These are phyloP conservation scores for Talaromyces amestolkiae DNA, from an alignment of 2,329 filamentous ascomycete genomes.

Conservation along the genomic window DNA sequence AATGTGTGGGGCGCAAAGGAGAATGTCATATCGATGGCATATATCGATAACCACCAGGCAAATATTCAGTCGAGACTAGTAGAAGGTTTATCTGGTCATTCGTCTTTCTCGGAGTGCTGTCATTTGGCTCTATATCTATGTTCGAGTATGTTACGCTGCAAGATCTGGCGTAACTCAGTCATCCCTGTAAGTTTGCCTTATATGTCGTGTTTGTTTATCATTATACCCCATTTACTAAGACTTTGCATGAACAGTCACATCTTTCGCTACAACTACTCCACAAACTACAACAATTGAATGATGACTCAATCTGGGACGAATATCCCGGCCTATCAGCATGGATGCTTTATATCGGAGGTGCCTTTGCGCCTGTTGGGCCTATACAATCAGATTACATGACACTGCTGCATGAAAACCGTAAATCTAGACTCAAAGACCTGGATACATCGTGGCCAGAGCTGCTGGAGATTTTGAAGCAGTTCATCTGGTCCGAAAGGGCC, in stretches of 20 bases:
- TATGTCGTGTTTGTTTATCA: constrained; percentile 18
- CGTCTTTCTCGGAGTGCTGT: constrained; percentile 34
- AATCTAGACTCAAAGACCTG: constrained; percentile 20
- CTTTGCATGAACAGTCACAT: constrained; percentile 4
- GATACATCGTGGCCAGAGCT: constrained; percentile 35
- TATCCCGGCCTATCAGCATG: constrained; percentile 36
- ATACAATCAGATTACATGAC: constrained; percentile 31
- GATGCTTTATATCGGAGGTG: constrained; percentile 40
- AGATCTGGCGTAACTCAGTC: constrained; percentile 37
- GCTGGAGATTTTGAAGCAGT: constrained; percentile 32
- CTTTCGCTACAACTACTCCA: constrained; percentile 32
- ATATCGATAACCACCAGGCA: constrained; percentile 43
- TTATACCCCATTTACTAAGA: background rate
- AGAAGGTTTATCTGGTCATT: constrained; percentile 24
- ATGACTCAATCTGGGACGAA: constrained; percentile 34
- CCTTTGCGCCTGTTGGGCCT: constrained; percentile 34
- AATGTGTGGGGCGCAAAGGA: constrained; percentile 16
- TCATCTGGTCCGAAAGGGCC: constrained; percentile 44
- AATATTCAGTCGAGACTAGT: constrained; percentile 44
- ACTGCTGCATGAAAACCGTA: constrained; percentile 23
- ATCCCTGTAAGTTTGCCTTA: constrained; percentile 39
- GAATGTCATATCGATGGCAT: constrained; percentile 29
- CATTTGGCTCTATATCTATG: constrained; percentile 44
- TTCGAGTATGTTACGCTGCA: constrained; percentile 43
- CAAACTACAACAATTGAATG: constrained; percentile 30